A percentile compares a stretch with the other conserved stretches of the same genome.
These are phyloP conservation scores for Eucalyptus marginata DNA, from an alignment of 345 rosid species.

Conservation along the genomic window DNA sequence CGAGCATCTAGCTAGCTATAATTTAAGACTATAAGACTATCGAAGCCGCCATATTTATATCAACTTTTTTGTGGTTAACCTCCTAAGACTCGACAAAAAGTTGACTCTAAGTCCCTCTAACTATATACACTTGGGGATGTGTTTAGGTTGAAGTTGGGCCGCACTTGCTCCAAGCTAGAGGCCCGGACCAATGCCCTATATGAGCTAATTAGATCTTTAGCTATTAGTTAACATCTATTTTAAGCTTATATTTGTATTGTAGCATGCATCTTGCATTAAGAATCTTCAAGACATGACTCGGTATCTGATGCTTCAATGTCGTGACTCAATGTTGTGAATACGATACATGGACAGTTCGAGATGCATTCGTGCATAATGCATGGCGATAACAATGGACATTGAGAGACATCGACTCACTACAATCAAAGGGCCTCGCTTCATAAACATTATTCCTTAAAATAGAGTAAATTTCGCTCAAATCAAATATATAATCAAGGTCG, in stretches of 20 bases:
- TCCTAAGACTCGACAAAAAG: not conserved
- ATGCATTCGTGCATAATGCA: not conserved
- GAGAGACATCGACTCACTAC: not conserved
- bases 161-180: not conserved
- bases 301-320: not conserved
- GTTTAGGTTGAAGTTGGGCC: not conserved
- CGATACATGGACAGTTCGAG: rapidly evolving
- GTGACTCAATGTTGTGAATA: not conserved
- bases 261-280: not conserved
- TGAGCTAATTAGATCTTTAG: not conserved
- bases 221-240: not conserved
- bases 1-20: not conserved
- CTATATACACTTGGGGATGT: not conserved
- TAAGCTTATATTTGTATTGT: not conserved
- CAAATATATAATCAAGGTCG: not conserved
- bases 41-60: not conserved
- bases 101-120: not conserved
- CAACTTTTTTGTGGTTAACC: not conserved
- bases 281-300: not conserved
- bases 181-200: not conserved
- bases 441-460: not conserved
- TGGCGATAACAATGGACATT: not conserved
- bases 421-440: not conserved
- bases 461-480: not conserved
- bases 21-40: not conserved